Base-by-base conservation (phyloP, 495 filamentous ascomycete genomes). In the Neurospora sp. region DNA sequence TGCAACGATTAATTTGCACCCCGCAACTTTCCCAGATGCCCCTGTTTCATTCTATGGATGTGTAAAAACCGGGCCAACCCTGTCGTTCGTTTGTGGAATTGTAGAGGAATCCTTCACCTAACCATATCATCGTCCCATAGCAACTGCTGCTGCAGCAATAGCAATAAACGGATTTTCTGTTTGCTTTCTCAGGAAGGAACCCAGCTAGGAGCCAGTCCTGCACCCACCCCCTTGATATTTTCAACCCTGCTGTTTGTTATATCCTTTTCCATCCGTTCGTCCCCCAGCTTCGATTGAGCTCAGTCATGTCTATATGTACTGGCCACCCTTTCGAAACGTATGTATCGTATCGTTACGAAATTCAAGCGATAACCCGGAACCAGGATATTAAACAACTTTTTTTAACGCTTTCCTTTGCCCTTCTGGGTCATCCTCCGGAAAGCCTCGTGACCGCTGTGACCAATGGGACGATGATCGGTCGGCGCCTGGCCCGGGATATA, bases 351-450 rank as follows among this genome's bases (percentile, higher is more conserved):
- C 14, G 10, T n/a, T 4, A 38, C 71, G 1, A 20, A 11, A 71
- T 8, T 66, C 20, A n/a, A 39, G 44, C 1, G 23, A 23, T n/a
- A 27, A 10, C 71, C n/a, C 27, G 9, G 35, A 69, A 14, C 84
- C 27, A 66, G 7, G 54, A 66, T 66, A 37, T 18, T 8, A 18
- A 4, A 4, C 14, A 12, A 18, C n/a, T 18, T 9, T 84, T 84
- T 69, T 48, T 69, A 78, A 31, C 77, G 77, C 80, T 88, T 89
- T 77, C 83, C 85, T 78, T 86, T 88, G 79, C 92, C 88, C 82
- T 90, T 91, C 77, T 89, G 88, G 75, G 90, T 92, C 88, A 96
- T 92, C 83, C 87, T 90, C 77, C 91, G 88, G 85, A 96, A 95
- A 31, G 92, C 91, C 77, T 94, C 92, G 79, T 92, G 87, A 70